Conservation (phyloP, 192 early-diverging fungal genomes). For the Nowakowskiella sp. region DNA sequence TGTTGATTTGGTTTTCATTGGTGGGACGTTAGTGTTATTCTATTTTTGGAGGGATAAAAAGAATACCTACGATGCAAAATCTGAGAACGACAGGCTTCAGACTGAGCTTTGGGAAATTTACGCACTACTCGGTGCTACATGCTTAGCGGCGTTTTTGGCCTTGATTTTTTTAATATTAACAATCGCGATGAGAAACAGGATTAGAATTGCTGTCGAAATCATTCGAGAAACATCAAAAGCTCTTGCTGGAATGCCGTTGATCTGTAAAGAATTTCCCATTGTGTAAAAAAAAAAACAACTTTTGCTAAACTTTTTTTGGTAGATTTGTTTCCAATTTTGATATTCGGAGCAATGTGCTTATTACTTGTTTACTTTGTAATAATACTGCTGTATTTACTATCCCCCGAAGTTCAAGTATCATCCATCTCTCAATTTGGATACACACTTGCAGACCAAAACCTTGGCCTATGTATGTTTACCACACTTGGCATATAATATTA, state of each 20-base stretch:
- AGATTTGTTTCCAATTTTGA: conserved; percentile 9
- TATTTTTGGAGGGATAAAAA: conserved; percentile 24
- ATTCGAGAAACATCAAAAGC: conserved; percentile 39
- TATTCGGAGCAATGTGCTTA: neutral
- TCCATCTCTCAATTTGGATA: no score
- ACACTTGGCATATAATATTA: no score
- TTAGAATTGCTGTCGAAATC: conserved; percentile 41
- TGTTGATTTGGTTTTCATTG: conserved; percentile 24
- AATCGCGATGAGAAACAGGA: conserved; percentile 36
- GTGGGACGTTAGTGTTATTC: conserved; percentile 21
- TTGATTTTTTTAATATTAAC: conserved; percentile 34
- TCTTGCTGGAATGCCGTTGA: conserved; percentile 35
- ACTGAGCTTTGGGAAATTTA: conserved; percentile 8
- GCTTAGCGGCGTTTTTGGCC: conserved; percentile 23
- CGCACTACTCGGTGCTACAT: conserved; percentile 7
- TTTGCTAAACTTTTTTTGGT: neutral
- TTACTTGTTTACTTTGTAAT: conserved; percentile 6
- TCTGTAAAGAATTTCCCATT: conserved; percentile 9
- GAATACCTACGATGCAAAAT: neutral
- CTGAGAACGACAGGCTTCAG: conserved; percentile 7
- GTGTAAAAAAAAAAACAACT: neutral
- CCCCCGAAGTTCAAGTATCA: conserved; percentile 1
- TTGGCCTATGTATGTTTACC: no score
- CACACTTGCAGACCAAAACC: no score
- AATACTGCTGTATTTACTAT: conserved; percentile 4